Evolutionary conservation across 768 basidiomycete genomes (phyloP).

Genomic region (Gyrodon lividus): DNA sequence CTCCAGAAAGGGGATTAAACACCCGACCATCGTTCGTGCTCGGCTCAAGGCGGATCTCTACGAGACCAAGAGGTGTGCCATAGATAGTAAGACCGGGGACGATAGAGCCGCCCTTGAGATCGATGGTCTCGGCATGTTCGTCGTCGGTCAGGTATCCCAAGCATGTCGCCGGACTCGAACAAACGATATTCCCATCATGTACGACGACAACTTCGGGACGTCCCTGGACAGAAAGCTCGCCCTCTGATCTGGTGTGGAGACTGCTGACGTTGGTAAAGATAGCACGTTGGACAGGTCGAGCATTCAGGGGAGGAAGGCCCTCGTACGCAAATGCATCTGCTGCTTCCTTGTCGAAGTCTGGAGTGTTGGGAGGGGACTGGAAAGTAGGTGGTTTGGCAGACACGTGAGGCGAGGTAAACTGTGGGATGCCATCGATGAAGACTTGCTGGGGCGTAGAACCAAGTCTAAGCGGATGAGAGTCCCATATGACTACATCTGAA

Average conservation of each 20-base stretch:
- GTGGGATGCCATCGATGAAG: conserved; percentile 84
- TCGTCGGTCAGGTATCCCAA: conserved; percentile 16
- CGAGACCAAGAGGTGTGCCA: conserved; percentile 69
- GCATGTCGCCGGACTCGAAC: conserved; percentile 39
- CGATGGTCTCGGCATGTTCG: conserved; percentile 40
- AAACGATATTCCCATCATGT: conserved; percentile 52
- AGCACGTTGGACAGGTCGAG: conserved; percentile 37
- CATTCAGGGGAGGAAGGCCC: conserved; percentile 70
- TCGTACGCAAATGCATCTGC: conserved; percentile 59
- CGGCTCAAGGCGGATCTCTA: conserved; percentile 64
- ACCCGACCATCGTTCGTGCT: conserved; percentile 69
- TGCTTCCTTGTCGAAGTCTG: conserved; percentile 71
- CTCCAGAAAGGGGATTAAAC: conserved; percentile 51
- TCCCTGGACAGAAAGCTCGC: conserved; percentile 25
- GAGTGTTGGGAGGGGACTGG: conserved; percentile 53
- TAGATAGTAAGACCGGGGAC: conserved; percentile 70
- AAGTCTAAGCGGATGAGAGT: conserved; percentile 70
- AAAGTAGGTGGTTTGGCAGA: conserved; percentile 37
- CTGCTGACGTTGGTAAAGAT: conserved; percentile 66
- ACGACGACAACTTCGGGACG: conserved; percentile 35
- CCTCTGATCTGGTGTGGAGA: conserved; percentile 37
- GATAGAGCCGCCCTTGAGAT: conserved; percentile 72
- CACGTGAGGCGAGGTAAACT: conserved; percentile 51
- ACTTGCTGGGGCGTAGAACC: conserved; percentile 74
- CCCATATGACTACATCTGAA: conserved; percentile 70